Evolutionary conservation across 2,329 filamentous ascomycete species (phyloP), one percentile per base, ranked within the genome.

Genomic region (Calonectria pseudoturangicola): DNA sequence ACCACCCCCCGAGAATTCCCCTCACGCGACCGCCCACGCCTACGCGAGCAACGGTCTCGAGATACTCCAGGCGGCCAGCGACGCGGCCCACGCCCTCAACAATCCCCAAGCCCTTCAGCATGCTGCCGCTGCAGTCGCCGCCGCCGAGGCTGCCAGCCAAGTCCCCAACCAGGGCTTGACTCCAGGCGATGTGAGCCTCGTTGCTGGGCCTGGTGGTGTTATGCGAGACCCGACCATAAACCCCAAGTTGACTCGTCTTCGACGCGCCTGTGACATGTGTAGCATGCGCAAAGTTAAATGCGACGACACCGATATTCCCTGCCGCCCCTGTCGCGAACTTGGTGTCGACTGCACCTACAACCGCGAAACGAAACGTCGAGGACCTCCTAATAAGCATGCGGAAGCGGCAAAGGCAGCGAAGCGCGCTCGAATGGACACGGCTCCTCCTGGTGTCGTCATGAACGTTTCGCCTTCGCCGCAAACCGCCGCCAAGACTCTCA

Each of bases 221-320:
- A 79, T 82, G 75, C 83, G 85, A 48, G 86, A 87, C 69, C 84
- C 85, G 9, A 84, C 83, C 15, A 81, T 86, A 67, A 87, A 87
- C 68, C 85, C 85, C 18, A 91, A 90, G 82, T 83, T 89, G 56
- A 91, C 89, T 33, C 88, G 90, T 8, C 85, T 92, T 39, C 86
- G 90, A 72, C 87, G 90, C 63, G 90, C 90, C 16, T 92, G 90
- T 76, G 90, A 92, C 75, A 89, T 92, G 86, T 92, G 90, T 80
- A 91, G 89, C 71, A 88, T 89, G 81, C 88, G 90, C 70, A 92
- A 92, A 74, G 90, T 92, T 54, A 92, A 92, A 83, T 91, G 89
- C 81, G 89, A 91, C 79, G 89, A 90, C 74, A 83, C 85, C 47
- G 85, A 87, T 27, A 86, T 89, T n/a, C 89, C 89, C 1, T 92